Percentiles rank a stretch among this genome's conserved stretches.
phyloP scores from a whole-genome alignment of 2,329 filamentous ascomycete species.

The Cryphonectria radicalis region DNA sequence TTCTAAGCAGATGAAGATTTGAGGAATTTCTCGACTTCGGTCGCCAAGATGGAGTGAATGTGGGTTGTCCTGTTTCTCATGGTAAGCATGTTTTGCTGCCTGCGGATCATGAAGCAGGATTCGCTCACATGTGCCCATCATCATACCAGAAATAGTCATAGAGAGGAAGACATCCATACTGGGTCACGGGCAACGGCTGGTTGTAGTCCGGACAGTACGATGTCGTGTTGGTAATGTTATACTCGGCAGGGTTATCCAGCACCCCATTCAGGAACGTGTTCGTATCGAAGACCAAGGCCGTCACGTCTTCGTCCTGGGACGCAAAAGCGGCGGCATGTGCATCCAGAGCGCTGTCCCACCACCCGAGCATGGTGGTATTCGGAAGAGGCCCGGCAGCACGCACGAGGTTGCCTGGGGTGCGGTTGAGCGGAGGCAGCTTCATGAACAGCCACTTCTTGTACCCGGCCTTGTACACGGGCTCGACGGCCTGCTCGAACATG shows the following conservation, averaged over 20 bases:
- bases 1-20: slow-evolving; percentile 1
- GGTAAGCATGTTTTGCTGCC: background rate
- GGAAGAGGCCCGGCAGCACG: slow-evolving; percentile 41
- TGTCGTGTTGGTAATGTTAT: slow-evolving; percentile 38
- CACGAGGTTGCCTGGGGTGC: slow-evolving; percentile 44
- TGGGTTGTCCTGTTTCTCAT: slow-evolving; percentile 13
- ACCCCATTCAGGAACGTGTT: slow-evolving; percentile 39
- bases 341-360: slow-evolving; percentile 48
- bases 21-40: slow-evolving; percentile 16
- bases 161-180: slow-evolving; percentile 38
- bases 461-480: slow-evolving; percentile 46
- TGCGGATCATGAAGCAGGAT: background rate
- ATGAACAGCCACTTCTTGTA: slow-evolving; percentile 55
- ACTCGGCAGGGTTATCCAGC: slow-evolving; percentile 35
- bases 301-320: slow-evolving; percentile 28
- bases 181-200: slow-evolving; percentile 31
- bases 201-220: slow-evolving; percentile 35
- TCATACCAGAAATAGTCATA: slow-evolving; percentile 41
- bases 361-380: slow-evolving; percentile 49
- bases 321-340: slow-evolving; percentile 42
- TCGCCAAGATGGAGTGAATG: slow-evolving; percentile 15
- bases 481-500: slow-evolving; percentile 46
- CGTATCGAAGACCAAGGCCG: slow-evolving; percentile 38
- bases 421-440: slow-evolving; percentile 55
- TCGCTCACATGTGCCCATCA: slow-evolving; percentile 34